phyloP scores from a whole-genome alignment of 306 rosid genomes.

The Potentilla sterilis region DNA sequence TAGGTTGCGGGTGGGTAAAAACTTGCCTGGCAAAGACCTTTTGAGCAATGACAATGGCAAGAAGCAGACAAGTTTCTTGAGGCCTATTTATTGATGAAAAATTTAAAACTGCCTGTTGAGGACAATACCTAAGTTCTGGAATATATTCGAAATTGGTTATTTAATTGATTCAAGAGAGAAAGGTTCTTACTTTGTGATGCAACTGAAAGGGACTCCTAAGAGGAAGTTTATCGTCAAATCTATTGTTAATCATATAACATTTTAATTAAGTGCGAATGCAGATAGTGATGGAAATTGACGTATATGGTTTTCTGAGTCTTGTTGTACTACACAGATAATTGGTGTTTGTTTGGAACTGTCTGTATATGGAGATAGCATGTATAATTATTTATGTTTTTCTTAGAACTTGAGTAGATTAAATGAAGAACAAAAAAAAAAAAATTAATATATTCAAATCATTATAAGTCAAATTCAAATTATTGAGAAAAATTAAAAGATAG shows the following conservation, averaged over 20 bases:
- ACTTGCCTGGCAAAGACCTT: neutral
- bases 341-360: neutral
- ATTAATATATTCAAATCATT: neutral
- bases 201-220: constrained; percentile 11
- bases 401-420: neutral
- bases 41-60: constrained; percentile 2
- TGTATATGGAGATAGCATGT: neutral
- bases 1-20: constrained; percentile 16
- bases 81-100: neutral
- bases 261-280: neutral
- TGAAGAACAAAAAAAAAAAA: no score
- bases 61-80: constrained; percentile 4
- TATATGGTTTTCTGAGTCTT: neutral
- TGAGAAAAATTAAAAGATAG: neutral
- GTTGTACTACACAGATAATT: no score
- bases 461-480: neutral
- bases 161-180: constrained; percentile 9
- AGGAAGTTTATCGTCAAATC: neutral
- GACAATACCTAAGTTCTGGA: constrained; percentile 22
- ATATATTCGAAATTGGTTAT: neutral
- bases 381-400: neutral
- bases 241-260: constrained; percentile 2
- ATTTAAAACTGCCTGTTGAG: neutral
- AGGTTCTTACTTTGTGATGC: constrained; percentile 1
- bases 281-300: neutral